These are phyloP conservation scores for Mallotus nudiflorus DNA, from an alignment of 345 rosid species.

Conservation along the genomic window DNA sequence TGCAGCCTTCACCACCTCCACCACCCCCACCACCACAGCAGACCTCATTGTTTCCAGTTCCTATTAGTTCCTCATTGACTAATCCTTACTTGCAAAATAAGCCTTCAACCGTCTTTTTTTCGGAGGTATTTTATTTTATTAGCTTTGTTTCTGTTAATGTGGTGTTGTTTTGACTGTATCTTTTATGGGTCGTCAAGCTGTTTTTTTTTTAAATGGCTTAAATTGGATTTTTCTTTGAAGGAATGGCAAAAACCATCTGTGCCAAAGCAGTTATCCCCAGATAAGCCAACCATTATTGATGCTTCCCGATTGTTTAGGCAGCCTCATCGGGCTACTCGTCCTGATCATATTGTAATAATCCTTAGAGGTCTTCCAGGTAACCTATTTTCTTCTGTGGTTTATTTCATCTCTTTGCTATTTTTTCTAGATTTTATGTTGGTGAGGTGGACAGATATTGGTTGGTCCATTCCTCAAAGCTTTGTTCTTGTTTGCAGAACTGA, in stretches of 20 bases:
- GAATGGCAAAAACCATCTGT: constrained; percentile 38
- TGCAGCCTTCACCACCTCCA: constrained; percentile 13
- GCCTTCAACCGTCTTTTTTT: constrained; percentile 24
- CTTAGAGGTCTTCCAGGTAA: constrained; percentile 94
- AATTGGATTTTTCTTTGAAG: constrained; percentile 15
- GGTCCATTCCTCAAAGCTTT: background rate
- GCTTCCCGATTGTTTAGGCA: constrained; percentile 67
- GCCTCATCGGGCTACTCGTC: constrained; percentile 70
- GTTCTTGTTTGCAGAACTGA: background rate
- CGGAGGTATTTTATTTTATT: constrained; percentile 33
- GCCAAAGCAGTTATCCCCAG: constrained; percentile 39
- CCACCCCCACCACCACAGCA: constrained; percentile 39
- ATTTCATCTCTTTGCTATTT: background rate
- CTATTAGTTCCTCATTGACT: constrained; percentile 31
- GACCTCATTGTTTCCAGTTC: constrained; percentile 50
- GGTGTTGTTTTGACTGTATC: background rate
- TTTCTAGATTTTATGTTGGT: background rate
- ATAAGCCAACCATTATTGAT: constrained; percentile 59
- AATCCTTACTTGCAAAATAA: constrained; percentile 25
- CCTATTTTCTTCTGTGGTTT: background rate
- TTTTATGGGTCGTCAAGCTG: background rate
- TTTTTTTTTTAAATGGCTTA: background rate
- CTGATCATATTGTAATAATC: constrained; percentile 79
- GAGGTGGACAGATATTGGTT: too few species aligned
- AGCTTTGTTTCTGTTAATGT: constrained; percentile 8